Base-by-base conservation (phyloP, 2,329 filamentous ascomycete species). In the Chaetomium strumarium region DNA sequence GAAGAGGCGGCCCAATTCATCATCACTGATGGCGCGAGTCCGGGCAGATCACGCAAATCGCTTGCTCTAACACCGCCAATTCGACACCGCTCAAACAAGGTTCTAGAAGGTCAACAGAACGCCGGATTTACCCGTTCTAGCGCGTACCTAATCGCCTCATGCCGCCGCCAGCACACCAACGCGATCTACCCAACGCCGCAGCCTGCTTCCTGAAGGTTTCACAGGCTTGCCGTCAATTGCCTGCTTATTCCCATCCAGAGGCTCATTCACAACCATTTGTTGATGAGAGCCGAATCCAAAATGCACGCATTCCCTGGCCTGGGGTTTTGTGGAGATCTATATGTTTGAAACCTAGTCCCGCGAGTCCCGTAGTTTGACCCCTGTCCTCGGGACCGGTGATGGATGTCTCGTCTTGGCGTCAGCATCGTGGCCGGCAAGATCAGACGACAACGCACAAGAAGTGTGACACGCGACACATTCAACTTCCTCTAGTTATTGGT, bases 1-100 rank as follows among this genome's bases (percentile, higher is more conserved):
- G 30, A 38, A 38, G 40, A 38, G 51, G 17, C 17, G 31, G 4
- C 8, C 31, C 30, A 36, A 41, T 17, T 17, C 42, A 46, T 16
- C 46, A 49, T 37, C 51, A 44, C 46, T 49, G 50, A 44, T 56
- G 57, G 52, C 46, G 51, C 57, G 52, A 49, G 40, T 47, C 48
- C 52, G 58, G 30, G 60, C n/a, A 53, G 60, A 59, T 61, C 59
- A 44, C 29, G 59, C 36, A 55, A 52, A 61, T 58, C 56, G 40
- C 24, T 44, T 16, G 29, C 13, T 12, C 33, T 5, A 13, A 11
- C n/a, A 8, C 37, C 31, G 14, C 33, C 16, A 38, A 5, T 31
- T 41, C 13, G 34, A 41, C 37, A 50, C 36, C 49, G 46, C 51
- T 53, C 51, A 58, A 44, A 59, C 52, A 49, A 30, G 40, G 8